These are phyloP conservation scores for Lipomyces yamanashiensis DNA, from an alignment of 805 yeast genomes.

Conservation along the genomic window DNA sequence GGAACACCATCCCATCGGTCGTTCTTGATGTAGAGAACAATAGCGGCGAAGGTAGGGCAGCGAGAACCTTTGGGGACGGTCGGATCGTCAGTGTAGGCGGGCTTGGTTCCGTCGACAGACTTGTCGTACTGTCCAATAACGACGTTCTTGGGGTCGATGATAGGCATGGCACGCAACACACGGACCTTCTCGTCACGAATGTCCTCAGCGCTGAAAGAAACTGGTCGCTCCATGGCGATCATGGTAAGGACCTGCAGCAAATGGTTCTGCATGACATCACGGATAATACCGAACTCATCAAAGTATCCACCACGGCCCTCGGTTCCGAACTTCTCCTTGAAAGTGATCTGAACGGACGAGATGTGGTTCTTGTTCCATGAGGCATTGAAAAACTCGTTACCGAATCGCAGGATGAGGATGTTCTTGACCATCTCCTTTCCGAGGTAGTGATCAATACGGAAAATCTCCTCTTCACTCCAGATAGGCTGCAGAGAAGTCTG, in stretches of 20 bases:
- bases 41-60: constrained; percentile 90
- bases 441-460: constrained; percentile 94
- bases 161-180: constrained; percentile 79
- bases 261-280: constrained; percentile 99
- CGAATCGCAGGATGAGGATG: constrained; percentile 84
- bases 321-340: constrained; percentile 98
- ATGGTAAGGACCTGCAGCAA: constrained; percentile 88
- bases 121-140: constrained; percentile 86
- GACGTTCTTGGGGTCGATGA: constrained; percentile 66
- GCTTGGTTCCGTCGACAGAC: constrained; percentile 86
- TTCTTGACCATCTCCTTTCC: constrained; percentile 99
- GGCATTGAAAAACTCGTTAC: constrained; percentile 85
- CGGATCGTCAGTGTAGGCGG: constrained; percentile 89
- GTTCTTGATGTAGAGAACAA: constrained; percentile 76
- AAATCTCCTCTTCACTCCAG: constrained; percentile 88
- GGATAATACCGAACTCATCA: constrained; percentile 89
- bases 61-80: constrained; percentile 82
- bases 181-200: constrained; percentile 96
- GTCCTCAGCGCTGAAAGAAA: constrained; percentile 86
- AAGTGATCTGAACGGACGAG: constrained; percentile 80
- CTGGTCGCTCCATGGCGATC: constrained; percentile 94
- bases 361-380: constrained; percentile 85
- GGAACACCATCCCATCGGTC: constrained; percentile 99
- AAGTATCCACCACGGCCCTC: constrained; percentile 99
- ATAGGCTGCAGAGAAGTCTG: constrained; percentile 80